Evolutionary conservation across 257 asterid genomes (phyloP), one percentile per base, ranked within the genome.

Genomic region (Nicotiana undulata): DNA sequence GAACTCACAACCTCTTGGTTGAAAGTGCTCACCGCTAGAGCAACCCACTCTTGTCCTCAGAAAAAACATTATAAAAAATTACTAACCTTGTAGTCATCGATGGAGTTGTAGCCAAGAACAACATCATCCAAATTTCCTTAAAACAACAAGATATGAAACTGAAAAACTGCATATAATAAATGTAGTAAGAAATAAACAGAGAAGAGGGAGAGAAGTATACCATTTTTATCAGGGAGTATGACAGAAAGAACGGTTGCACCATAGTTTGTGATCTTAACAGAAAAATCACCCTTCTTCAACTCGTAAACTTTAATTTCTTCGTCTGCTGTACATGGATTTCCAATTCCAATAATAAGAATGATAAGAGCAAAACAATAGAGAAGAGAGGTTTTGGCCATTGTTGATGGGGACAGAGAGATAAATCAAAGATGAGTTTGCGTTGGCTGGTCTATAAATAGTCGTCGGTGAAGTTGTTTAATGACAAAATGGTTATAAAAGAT

Each of bases 71-170:
- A 13, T 52, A 13, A 7, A 51, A 26, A 29, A 2, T 26, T 12
- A 20, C 90, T 53, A 16, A 88, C 98, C 98, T 92, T 93, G 88
- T 94, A 94, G 9, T 46, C 91, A 79, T 91, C 92, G 3, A 91
- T 16, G 31, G 97, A 84, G 18, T 82, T 80, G 82, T 17, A 95
- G 46, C 97, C 98, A 59, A 95, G 97, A 88, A 93, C 89, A 59
- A 93, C 75, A 82, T 94, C 98, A 66, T 88, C 98, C 46, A 92
- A 64, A 81, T 92, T 90, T 46, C 98, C 98, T 93, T 90, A n/a
- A 60, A 75, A 68, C 4, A 58, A 34, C 6, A 72, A 24, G 15
- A 70, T 7, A 53, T 34, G 68, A 61, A 55, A 52, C 37, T 24
- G 16, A 60, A 4, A 6, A 4, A 6, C 4, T 17, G 46, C 7